Evolutionary conservation across 2,329 filamentous ascomycete species (phyloP), one percentile per base, ranked within the genome.

Genomic region (Phaeosphaeria sp.): DNA sequence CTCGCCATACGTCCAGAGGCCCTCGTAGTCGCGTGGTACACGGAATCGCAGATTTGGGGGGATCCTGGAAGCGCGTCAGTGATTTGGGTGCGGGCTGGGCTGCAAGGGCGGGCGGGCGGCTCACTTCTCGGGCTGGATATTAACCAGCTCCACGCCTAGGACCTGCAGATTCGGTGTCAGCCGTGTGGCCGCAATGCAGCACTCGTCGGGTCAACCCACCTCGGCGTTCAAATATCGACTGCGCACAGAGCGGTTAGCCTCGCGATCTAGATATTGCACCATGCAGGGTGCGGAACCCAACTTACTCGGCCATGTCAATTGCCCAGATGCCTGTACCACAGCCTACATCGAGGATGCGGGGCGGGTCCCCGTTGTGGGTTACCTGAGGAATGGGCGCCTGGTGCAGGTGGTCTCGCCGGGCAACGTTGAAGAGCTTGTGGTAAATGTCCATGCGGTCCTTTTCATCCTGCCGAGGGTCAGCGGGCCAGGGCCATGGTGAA

Each of bases 261-360:
- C 41, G 59, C 43, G 53, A 7, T 33, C 49, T 42, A 58, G 52
- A 52, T 42, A 59, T 46, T 49, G 62, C 59, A 65, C 30, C 6
- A 3, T 13, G 30, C 30, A 36, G 30, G 62, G 44, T 57, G 66
- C 55, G 57, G 64, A 59, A 60, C 49, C 56, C 53, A 68, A 79
- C 87, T 79, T 81, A 92, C 85, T 90, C 88, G 62, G 90, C 90
- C 79, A 97, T 90, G 65, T 94, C 90, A 67, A 96, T 91, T 42
- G 90, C 87, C 94, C 94, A 98, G 60, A 96, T 94, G 41, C 92
- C 93, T 0, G 92, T 96, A 20, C 93, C 94, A 62, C 90, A 93
- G 43, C 93, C 94, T 53, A 97, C 71, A 67, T 88, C 87, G 54
- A 88, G 79, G 60, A 88, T 84, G 59, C 84, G 81, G 56, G 79